These are phyloP conservation scores for Penicillium fimorum DNA, from an alignment of 495 filamentous ascomycete species.

Conservation along the genomic window DNA sequence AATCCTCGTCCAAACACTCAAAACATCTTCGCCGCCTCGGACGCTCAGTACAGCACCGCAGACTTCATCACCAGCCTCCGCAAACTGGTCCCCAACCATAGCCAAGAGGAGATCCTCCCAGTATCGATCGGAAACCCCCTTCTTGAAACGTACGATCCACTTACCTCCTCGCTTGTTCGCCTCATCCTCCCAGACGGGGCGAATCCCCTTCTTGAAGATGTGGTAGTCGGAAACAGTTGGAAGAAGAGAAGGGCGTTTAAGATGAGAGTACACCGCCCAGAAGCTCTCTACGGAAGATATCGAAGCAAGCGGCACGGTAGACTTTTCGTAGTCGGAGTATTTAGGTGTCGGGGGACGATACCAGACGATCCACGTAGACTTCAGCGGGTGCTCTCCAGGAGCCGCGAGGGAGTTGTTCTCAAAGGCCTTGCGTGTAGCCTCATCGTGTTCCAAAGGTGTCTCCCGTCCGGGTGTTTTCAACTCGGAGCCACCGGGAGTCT, in stretches of 20 bases:
- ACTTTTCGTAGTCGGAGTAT: slow-evolving; percentile 98
- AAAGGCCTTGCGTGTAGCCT: slow-evolving; percentile 43
- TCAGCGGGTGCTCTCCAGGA: slow-evolving; percentile 60
- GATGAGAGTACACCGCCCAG: slow-evolving; percentile 85
- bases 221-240: slow-evolving; percentile 97
- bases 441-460: slow-evolving; percentile 53
- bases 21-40: slow-evolving; percentile 90
- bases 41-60: slow-evolving; percentile 94
- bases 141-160: slow-evolving; percentile 94
- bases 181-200: slow-evolving; percentile 98
- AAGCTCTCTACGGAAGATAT: slow-evolving; percentile 87
- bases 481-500: slow-evolving; percentile 81
- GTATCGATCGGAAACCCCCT: slow-evolving; percentile 93
- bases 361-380: slow-evolving; percentile 93
- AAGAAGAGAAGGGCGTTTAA: slow-evolving; percentile 83
- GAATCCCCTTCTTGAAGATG: slow-evolving; percentile 94
- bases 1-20: slow-evolving; percentile 95
- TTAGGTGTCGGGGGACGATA: slow-evolving; percentile 93
- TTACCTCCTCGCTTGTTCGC: slow-evolving; percentile 95
- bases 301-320: slow-evolving; percentile 77
- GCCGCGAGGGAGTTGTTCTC: slow-evolving; percentile 42
- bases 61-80: slow-evolving; percentile 89
- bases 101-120: slow-evolving; percentile 95
- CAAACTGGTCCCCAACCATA: slow-evolving; percentile 92
- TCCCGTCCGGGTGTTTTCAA: slow-evolving; percentile 64